Conservation (phyloP, 1,284 basidiomycete species). For the Pholiota adiposa region DNA sequence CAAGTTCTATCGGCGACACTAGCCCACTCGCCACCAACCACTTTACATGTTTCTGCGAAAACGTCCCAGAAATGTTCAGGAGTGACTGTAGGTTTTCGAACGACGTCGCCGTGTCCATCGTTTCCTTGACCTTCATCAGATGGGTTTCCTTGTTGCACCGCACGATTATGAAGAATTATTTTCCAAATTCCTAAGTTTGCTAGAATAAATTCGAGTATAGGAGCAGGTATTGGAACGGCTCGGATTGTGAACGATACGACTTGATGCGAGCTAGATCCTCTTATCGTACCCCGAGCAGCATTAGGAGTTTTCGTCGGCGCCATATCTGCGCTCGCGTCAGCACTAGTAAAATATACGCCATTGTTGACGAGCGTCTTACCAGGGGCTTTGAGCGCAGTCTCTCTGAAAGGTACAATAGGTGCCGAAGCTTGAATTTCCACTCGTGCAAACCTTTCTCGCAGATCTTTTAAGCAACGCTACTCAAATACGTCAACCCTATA, state of each 20-base stretch:
- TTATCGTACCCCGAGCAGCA: constrained; percentile 80
- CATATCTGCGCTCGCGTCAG: constrained; percentile 70
- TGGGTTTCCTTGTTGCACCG: constrained; percentile 26
- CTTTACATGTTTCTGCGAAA: constrained; percentile 67
- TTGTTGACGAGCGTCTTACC: constrained; percentile 46
- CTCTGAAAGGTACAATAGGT: constrained; percentile 97
- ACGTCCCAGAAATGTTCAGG: constrained; percentile 84
- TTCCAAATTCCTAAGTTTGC: constrained; percentile 70
- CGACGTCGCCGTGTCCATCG: constrained; percentile 61
- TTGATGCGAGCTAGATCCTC: constrained; percentile 70
- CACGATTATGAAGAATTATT: constrained; percentile 53
- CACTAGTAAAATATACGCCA: constrained; percentile 12
- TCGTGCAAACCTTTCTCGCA: constrained; percentile 93
- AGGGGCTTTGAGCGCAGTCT: constrained; percentile 84
- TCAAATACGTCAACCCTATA: constrained; percentile 10
- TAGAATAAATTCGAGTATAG: constrained; percentile 65
- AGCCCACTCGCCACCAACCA: constrained; percentile 83
- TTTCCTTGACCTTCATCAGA: constrained; percentile 43
- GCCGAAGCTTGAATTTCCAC: constrained; percentile 93
- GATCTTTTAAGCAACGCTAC: constrained; percentile 92
- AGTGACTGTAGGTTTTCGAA: constrained; percentile 64
- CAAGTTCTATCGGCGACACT: constrained; percentile 78
- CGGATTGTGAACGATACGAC: constrained; percentile 86
- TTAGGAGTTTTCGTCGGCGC: constrained; percentile 78
- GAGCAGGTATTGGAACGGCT: constrained; percentile 76